A percentile compares a stretch with the other conserved stretches of the same genome.
These are phyloP conservation scores for Saccharomyces hybrid DNA, from an alignment of 1,139 yeast genomes.

Conservation along the genomic window DNA sequence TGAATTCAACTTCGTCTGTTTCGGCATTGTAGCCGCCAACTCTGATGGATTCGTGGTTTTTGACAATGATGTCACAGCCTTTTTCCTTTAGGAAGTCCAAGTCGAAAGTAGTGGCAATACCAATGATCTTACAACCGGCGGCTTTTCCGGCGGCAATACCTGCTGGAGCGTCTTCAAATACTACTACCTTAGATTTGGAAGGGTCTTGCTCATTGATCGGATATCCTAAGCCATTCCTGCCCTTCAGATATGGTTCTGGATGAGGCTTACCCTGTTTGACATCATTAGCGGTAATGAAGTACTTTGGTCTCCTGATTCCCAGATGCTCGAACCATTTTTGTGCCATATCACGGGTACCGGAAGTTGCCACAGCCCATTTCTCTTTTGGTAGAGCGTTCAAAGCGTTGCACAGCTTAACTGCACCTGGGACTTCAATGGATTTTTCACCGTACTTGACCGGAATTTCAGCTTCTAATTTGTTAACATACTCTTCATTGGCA, in stretches of 20 bases:
- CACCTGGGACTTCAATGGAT: conserved; percentile 72
- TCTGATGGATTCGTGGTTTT: conserved; percentile 50
- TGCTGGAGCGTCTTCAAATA: conserved; percentile 81
- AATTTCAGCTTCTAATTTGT: conserved; percentile 62
- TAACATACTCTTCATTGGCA: conserved; percentile 59
- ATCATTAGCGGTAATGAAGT: conserved; percentile 74
- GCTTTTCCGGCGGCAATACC: conserved; percentile 80
- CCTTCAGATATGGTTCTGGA: conserved; percentile 71
- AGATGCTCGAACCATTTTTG: conserved; percentile 69
- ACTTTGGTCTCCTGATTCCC: conserved; percentile 55
- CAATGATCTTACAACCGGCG: conserved; percentile 77
- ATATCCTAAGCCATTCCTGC: conserved; percentile 53
- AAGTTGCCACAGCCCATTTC: conserved; percentile 79
- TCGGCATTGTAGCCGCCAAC: conserved; percentile 34
- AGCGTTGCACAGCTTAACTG: conserved; percentile 46
- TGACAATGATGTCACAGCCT: conserved; percentile 77
- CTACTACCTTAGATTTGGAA: conserved; percentile 44
- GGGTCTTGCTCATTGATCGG: conserved; percentile 36
- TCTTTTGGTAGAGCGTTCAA: conserved; percentile 35
- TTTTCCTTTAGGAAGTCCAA: conserved; percentile 60
- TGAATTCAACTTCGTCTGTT: conserved; percentile 32
- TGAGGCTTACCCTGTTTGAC: conserved; percentile 75
- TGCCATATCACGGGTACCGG: conserved; percentile 73
- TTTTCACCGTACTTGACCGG: conserved; percentile 65
- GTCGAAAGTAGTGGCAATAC: conserved; percentile 74